Conservation (phyloP, 1,284 basidiomycete species). For the Thecaphora thlaspeos region DNA sequence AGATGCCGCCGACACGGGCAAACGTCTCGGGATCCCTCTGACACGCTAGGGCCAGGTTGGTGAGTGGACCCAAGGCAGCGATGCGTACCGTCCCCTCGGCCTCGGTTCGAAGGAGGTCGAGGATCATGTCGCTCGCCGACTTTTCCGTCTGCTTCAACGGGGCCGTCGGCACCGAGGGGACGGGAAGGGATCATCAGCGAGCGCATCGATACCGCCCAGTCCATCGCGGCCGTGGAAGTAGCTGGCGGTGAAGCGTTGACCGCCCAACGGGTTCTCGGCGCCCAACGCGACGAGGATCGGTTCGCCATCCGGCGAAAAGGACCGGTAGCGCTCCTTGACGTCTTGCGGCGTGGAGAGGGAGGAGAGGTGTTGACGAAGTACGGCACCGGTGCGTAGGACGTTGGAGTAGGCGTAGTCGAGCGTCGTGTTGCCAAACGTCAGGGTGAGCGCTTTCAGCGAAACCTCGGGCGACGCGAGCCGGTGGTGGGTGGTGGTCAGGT, state of each 20-base stretch:
- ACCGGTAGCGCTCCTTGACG: slow-evolving; percentile 55
- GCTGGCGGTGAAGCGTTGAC: slow-evolving; percentile 74
- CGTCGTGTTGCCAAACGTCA: slow-evolving; percentile 63
- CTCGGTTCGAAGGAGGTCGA: slow-evolving; percentile 68
- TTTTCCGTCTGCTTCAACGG: slow-evolving; percentile 61
- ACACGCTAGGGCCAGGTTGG: slow-evolving; percentile 75
- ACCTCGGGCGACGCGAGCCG: slow-evolving; percentile 46
- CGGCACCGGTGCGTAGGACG: slow-evolving; percentile 64
- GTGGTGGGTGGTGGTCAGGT: slow-evolving; percentile 67
- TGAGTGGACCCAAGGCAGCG: slow-evolving; percentile 82
- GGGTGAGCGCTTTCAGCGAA: slow-evolving; percentile 65
- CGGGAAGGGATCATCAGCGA: slow-evolving; percentile 41
- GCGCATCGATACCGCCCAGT: slow-evolving; percentile 42
- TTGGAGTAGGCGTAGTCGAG: slow-evolving; percentile 64
- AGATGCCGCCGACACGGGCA: slow-evolving; percentile 67
- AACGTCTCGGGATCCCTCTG: slow-evolving; percentile 65
- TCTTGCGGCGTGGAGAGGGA: slow-evolving; percentile 61
- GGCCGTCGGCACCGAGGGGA: slow-evolving; percentile 13
- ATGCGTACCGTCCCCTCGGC: slow-evolving; percentile 73
- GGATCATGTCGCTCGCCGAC: slow-evolving; percentile 66
- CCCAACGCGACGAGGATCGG: slow-evolving; percentile 34
- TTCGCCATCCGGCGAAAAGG: slow-evolving; percentile 13
- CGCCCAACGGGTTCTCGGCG: slow-evolving; percentile 67
- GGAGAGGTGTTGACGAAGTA: slow-evolving; percentile 68
- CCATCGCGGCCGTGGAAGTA: slow-evolving; percentile 65